Evolutionary conservation across 768 basidiomycete genomes (phyloP), one percentile per base, ranked within the genome.

Genomic region (Mycena alexandri): DNA sequence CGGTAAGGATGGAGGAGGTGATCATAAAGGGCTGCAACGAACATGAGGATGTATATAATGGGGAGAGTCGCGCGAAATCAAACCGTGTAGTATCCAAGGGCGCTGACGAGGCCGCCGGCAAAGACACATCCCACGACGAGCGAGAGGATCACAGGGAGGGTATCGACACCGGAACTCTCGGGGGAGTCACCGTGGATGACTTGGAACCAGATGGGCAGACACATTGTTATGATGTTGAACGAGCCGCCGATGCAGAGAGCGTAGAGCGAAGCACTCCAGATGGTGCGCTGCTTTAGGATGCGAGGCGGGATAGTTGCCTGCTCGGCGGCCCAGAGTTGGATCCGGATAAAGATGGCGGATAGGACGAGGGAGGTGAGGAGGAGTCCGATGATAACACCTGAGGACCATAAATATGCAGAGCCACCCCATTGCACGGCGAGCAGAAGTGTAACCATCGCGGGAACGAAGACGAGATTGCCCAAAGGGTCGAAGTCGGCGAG

Each of bases 381-480:
- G n/a, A 68, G 61, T 6, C 9, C 55, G 33, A 68, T 68, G 41
- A 68, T 63, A 19, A 16, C 17, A 2, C 41, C 54, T 51, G 79
- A 78, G 53, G 63, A 71, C 85, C 85, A 86, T 1, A 80, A 73
- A 65, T 82, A 80, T 16, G 73, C 71, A 64, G 81, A 79, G 1
- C 84, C 84, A 21, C 84, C 85, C 81, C 82, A 83, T 59, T 83
- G 80, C 1, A 85, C 72, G 5, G 84, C 79, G 11, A 85, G 74
- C 33, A 72, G 68, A 0, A 68, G 65, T 14, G 57, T 36, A n/a
- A 60, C 58, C 29, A 72, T 60, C 5, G 61, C 61, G 12, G 64
- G 56, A 16, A 70, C 42, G 33, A 72, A 63, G 14, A 72, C 54
- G 24, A 58, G 29, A 21, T 58, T 65, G 10, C 68, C 68, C 0